These are phyloP conservation scores for Tilletia caries DNA, from an alignment of 1,284 basidiomycete genomes.

Conservation along the genomic window DNA sequence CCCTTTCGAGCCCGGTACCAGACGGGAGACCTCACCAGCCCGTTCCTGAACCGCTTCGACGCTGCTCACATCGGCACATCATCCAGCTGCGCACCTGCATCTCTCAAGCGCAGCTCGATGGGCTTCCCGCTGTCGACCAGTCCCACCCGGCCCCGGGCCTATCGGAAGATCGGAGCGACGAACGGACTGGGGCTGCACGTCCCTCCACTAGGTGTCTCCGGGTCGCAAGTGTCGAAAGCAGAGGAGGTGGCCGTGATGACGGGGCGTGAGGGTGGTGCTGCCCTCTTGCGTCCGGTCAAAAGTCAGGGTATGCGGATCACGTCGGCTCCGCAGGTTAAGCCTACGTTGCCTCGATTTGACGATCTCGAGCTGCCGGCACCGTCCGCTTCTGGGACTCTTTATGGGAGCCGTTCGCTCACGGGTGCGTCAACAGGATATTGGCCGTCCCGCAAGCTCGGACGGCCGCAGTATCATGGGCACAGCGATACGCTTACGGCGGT, in stretches of 20 bases:
- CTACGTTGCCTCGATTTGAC: neutral
- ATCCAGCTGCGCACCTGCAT: neutral
- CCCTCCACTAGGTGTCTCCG: neutral
- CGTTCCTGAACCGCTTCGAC: too few relatives aligned
- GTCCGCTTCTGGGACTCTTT: too few relatives aligned
- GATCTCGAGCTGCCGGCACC: neutral
- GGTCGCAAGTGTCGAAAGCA: neutral
- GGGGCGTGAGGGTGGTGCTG: too few relatives aligned
- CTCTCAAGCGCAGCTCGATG: neutral
- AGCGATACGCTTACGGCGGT: too few relatives aligned
- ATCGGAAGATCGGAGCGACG: neutral
- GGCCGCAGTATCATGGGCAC: too few relatives aligned
- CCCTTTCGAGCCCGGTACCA: neutral
- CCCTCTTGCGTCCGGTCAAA: neutral
- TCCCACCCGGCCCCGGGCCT: neutral
- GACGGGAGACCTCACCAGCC: too few relatives aligned
- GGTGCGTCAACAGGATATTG: too few relatives aligned
- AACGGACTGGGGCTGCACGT: neutral
- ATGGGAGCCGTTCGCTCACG: too few relatives aligned
- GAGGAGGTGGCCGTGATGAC: neutral
- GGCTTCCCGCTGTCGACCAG: neutral
- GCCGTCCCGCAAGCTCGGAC: too few relatives aligned
- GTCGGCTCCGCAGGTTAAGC: neutral
- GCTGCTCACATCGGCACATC: neutral
- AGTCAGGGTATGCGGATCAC: neutral